Conservation (phyloP, 2,329 filamentous ascomycete species). For the Arthrobotrys sinensis region DNA sequence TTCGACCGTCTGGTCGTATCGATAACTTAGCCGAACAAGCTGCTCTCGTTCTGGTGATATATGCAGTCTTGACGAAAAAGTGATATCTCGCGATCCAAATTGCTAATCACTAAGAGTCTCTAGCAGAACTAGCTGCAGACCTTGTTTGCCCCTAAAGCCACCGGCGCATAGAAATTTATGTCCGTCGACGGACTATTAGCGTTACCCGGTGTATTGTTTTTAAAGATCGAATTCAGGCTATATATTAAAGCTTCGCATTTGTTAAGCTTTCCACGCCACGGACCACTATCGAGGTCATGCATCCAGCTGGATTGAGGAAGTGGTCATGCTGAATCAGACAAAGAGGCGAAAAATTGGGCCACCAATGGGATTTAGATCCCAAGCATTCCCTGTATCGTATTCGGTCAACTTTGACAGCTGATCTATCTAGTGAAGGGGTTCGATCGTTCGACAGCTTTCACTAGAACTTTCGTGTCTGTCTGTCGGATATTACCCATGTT, state of each 20-base stretch:
- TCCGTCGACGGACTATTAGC: conserved; percentile 1
- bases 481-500: conserved; percentile 29
- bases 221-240: conserved; percentile 51
- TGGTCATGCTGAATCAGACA: conserved; percentile 40
- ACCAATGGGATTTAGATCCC: conserved; percentile 45
- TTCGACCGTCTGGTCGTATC: conserved; percentile 27
- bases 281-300: conserved; percentile 32
- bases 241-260: conserved; percentile 52
- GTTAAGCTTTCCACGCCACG: conserved; percentile 56
- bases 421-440: neutral
- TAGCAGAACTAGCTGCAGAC: neutral
- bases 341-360: conserved; percentile 42
- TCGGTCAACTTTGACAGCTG: conserved; percentile 18
- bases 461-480: neutral
- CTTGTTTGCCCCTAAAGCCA: conserved; percentile 13
- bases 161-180: conserved; percentile 1
- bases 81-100: conserved; percentile 19
- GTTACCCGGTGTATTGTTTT: conserved; percentile 14
- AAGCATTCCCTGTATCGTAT: conserved; percentile 9
- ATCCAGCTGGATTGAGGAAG: conserved; percentile 43
- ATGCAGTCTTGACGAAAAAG: neutral
- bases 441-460: neutral
- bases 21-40: conserved; percentile 50
- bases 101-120: neutral
- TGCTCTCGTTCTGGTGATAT: neutral